phyloP scores from a whole-genome alignment of 2,329 filamentous ascomycete species.

The Monilinia fructigena region DNA sequence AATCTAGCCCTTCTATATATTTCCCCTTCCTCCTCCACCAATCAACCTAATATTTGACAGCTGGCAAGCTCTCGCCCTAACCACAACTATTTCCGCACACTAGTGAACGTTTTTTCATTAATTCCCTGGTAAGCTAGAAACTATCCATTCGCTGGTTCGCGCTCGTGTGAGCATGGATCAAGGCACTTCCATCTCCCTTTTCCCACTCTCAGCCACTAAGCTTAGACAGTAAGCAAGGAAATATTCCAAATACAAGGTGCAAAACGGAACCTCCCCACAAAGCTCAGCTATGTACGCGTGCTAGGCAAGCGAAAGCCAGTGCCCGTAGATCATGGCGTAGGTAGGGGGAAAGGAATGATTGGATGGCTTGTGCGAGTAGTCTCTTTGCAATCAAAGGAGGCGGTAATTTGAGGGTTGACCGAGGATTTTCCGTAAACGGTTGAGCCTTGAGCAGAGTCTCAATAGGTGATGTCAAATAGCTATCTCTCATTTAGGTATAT shows the following conservation, averaged over 20 bases:
- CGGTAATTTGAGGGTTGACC: constrained; percentile 7
- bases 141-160: not conserved
- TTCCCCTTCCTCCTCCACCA: not conserved
- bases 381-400: not conserved
- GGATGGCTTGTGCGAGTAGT: constrained; percentile 9
- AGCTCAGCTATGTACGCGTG: not conserved
- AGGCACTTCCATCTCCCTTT: not conserved
- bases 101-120: constrained; percentile 14
- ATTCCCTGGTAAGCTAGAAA: not conserved
- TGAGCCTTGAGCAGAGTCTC: not conserved
- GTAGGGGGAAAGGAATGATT: not conserved
- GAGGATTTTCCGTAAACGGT: constrained; percentile 10
- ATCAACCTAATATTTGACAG: constrained; percentile 9
- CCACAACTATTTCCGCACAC: not conserved
- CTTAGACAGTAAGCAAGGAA: constrained; percentile 16
- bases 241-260: constrained; percentile 19
- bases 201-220: constrained; percentile 4
- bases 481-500: not conserved
- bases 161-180: constrained; percentile 12
- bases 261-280: constrained; percentile 10
- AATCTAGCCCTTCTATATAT: not conserved
- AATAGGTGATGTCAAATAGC: not conserved
- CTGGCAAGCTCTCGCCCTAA: constrained; percentile 2
- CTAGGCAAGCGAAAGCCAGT: not conserved
- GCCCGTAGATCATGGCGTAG: constrained; percentile 19